Evolutionary conservation across 805 yeast genomes (phyloP).

Genomic region (Zygosaccharomyces bailii): DNA sequence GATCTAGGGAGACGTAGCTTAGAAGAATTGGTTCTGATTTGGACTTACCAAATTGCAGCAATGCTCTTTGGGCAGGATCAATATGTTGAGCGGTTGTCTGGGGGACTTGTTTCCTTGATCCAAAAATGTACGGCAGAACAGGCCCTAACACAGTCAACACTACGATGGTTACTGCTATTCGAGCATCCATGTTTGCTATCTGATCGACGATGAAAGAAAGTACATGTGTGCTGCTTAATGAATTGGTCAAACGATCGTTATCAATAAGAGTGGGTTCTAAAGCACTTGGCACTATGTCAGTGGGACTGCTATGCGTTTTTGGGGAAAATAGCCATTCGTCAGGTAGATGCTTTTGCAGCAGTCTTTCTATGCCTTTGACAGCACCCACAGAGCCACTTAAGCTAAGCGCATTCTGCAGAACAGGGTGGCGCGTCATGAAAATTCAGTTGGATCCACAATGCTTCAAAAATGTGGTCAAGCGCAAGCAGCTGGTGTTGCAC

Average conservation of each 20-base stretch:
- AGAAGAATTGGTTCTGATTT: conserved; percentile 18
- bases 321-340: conserved; percentile 13
- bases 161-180: conserved; percentile 11
- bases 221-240: conserved; percentile 12
- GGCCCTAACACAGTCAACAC: conserved; percentile 12
- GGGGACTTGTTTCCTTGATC: neutral
- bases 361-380: conserved; percentile 15
- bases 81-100: conserved; percentile 8
- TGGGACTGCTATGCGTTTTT: neutral
- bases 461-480: neutral
- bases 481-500: too few relatives aligned
- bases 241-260: neutral
- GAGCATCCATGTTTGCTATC: conserved; percentile 11
- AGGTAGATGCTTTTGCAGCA: conserved; percentile 14
- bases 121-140: conserved; percentile 3
- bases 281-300: neutral
- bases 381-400: conserved; percentile 20
- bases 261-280: neutral
- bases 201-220: conserved; percentile 11
- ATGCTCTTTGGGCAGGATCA: conserved; percentile 24
- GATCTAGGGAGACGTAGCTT: conserved; percentile 10
- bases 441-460: neutral
- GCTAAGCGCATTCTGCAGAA: conserved; percentile 16
- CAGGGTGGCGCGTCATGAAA: conserved; percentile 22
- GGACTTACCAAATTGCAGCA: conserved; percentile 24